These are phyloP conservation scores for Camelina hispida DNA, from an alignment of 345 rosid genomes.

Conservation along the genomic window DNA sequence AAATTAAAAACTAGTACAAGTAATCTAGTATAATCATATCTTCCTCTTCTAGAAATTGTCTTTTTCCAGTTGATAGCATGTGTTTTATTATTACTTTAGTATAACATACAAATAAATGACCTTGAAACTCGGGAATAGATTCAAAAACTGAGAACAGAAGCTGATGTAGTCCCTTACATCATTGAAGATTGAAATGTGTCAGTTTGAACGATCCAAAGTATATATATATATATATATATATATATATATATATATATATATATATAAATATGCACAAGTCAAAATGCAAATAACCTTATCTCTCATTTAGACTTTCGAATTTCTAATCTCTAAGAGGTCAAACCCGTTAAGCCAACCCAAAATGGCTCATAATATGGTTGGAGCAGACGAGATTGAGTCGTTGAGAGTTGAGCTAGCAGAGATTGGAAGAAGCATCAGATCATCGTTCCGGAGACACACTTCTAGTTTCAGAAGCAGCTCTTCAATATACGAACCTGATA, in stretches of 20 bases:
- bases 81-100: constrained; percentile 22
- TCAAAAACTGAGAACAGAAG: constrained; percentile 31
- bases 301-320: constrained; percentile 22
- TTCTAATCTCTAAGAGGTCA: constrained; percentile 22
- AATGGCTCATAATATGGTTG: constrained; percentile 62
- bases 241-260: constrained; percentile 12
- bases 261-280: constrained; percentile 15
- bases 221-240: constrained; percentile 12
- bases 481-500: constrained; percentile 38
- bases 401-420: constrained; percentile 62
- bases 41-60: background rate
- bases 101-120: background rate
- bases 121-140: background rate
- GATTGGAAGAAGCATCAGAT: constrained; percentile 71
- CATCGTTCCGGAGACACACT: constrained; percentile 56
- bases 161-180: constrained; percentile 47
- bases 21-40: background rate
- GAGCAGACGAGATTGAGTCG: constrained; percentile 71
- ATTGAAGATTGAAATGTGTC: constrained; percentile 10
- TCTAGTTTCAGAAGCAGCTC: constrained; percentile 58
- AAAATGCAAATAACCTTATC: constrained; percentile 12
- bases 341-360: constrained; percentile 29
- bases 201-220: constrained; percentile 7
- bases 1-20: background rate
- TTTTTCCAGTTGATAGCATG: background rate